phyloP scores from a whole-genome alignment of 2,329 filamentous ascomycete genomes.

The Trichophyton mentagrophytes region DNA sequence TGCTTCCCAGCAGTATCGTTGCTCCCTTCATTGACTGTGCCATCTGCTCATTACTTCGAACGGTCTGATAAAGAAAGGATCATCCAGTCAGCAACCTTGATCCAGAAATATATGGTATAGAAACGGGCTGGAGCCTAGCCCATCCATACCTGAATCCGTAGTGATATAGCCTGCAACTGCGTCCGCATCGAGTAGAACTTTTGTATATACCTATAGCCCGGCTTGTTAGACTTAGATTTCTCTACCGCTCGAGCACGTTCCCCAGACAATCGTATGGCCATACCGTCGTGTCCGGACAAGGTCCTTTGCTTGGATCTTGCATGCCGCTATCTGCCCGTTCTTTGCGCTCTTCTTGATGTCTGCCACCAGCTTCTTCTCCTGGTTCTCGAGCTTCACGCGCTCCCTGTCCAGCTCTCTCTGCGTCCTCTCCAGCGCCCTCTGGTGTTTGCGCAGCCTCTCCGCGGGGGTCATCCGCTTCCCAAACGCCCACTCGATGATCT shows the following conservation, averaged over 20 bases:
- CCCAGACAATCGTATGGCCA: background rate
- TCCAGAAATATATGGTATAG: background rate
- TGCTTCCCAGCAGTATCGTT: constrained; percentile 80
- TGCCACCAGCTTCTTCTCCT: constrained; percentile 90
- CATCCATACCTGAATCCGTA: constrained; percentile 68
- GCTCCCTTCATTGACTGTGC: constrained; percentile 99
- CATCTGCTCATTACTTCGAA: constrained; percentile 98
- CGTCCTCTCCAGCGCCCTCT: constrained; percentile 91
- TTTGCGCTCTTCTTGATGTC: constrained; percentile 99
- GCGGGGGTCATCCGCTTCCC: constrained; percentile 98
- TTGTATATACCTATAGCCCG: constrained; percentile 63
- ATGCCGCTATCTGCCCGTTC: constrained; percentile 95
- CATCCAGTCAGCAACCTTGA: background rate
- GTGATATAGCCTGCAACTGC: constrained; percentile 86
- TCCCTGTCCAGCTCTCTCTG: constrained; percentile 93
- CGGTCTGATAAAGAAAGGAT: constrained; percentile 44
- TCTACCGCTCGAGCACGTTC: background rate
- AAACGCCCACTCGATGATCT: constrained; percentile 98
- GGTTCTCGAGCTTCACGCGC: constrained; percentile 89
- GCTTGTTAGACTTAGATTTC: background rate
- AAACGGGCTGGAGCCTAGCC: background rate
- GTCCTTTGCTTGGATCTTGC: constrained; percentile 97
- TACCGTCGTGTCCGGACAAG: constrained; percentile 77
- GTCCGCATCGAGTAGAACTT: constrained; percentile 99
- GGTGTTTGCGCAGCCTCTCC: constrained; percentile 54